Conservation (phyloP, 768 basidiomycete genomes). For the Agrocybe pediades region DNA sequence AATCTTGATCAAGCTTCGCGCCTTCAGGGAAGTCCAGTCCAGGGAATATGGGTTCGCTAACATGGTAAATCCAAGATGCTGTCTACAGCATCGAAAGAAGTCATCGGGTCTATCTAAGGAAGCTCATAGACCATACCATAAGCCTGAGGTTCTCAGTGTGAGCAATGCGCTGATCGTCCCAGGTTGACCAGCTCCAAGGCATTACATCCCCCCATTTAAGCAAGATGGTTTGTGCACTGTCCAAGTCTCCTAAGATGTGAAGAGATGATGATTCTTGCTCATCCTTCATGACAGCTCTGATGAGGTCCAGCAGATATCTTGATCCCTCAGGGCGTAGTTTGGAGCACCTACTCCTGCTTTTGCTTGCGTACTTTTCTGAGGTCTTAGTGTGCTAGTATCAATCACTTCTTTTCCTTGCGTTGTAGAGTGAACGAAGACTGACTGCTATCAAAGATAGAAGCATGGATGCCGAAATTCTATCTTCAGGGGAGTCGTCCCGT, state of each 20-base stretch:
- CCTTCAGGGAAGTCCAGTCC: not conserved
- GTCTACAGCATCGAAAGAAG: constrained; percentile 36
- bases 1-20: constrained; percentile 1
- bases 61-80: constrained; percentile 52
- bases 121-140: constrained; percentile 37
- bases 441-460: constrained; percentile 44
- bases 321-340: constrained; percentile 51
- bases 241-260: constrained; percentile 11
- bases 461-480: constrained; percentile 37
- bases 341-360: not conserved
- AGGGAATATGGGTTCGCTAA: constrained; percentile 22
- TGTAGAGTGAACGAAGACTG: constrained; percentile 4
- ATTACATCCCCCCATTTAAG: constrained; percentile 58
- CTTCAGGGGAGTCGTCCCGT: constrained; percentile 3
- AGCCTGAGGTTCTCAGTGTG: constrained; percentile 49
- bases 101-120: not conserved
- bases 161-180: constrained; percentile 54
- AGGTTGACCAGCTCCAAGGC: constrained; percentile 67
- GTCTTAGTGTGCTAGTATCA: constrained; percentile 2
- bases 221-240: constrained; percentile 46
- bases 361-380: not conserved
- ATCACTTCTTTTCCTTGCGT: not conserved
- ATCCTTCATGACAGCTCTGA: constrained; percentile 40
- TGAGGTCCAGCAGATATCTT: constrained; percentile 42
- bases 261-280: constrained; percentile 16